Base-by-base conservation (phyloP, 2,329 filamentous ascomycete species). In the Ophiostoma himal-ulmi region DNA sequence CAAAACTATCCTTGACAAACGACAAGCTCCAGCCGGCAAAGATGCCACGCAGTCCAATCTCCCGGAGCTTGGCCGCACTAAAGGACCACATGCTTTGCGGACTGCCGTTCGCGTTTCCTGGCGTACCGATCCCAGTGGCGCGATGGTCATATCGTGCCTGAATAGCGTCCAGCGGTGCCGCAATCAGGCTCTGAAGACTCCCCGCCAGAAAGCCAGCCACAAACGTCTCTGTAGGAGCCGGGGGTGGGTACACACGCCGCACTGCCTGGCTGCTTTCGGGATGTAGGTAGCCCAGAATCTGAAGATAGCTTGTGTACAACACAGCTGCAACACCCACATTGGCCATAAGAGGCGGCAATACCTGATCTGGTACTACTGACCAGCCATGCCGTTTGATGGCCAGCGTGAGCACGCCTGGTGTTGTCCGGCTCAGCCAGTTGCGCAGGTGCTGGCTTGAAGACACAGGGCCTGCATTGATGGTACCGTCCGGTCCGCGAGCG, bases 261-360 rank as follows among this genome's bases (percentile, higher is more conserved):
- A 83, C 75, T 0, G 82, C 82, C 68, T 80, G 79, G 68, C 76
- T 79, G 71, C 88, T 89, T 52, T 89, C 89, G 72, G 89, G 86
- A 74, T 93, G 89, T 2, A 93, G 82, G 1, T 77, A 79, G 20
- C 85, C 89, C 1, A 94, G 83, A 54, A 88, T 87, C 72, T 91
- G 89, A 22, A 93, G 84, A 76, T 94, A 94, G 74, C 85, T 87
- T 1, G 90, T 92, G 78, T 93, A 94, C 20, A 93, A 80, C 3
- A 93, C 86, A 1, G 90, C 90, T 2, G 90, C 90, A 68, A 93
- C 89, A 52, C 86, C 87, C 0, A 91, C 86, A 74, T 93, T 94
- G 44, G 91, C 91, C 22, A 92, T 80, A 60, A 93, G 81, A 17
- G 91, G 91, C 60, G 91, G 91, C 26, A 93, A 79, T n/a, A 93